Evolutionary conservation across 257 asterid genomes (phyloP), one percentile per base, ranked within the genome.

Genomic region (Rauvolfia tetraphylla): DNA sequence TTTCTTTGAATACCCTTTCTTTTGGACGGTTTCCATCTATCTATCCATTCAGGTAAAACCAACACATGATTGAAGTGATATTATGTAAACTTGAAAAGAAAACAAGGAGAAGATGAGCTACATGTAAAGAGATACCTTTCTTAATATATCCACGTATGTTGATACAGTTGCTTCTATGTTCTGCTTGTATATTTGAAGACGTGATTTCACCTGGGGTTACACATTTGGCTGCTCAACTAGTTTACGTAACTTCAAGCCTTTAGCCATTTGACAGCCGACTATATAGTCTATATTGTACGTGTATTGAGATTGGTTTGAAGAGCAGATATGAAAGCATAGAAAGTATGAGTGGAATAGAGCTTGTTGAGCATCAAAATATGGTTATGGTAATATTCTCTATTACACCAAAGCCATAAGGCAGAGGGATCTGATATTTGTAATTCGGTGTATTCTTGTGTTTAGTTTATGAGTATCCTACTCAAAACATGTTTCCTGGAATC

Each of bases 11-110:
- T 54, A 94, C 84, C 59, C 71, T 83, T 68, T 88, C 97, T 85
- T 90, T 92, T 31, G 89, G 79, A 69, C 88, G 89, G 82, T 88
- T 92, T 82, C 98, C 97, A 84, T 94, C 90, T 78, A 94, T 81
- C 98, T 94, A 88, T 79, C 65, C 15, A 80, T 62, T 69, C 74
- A 72, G 38, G 51, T 62, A 63, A 46, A 75, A 71, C 68, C 78
- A 76, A n/a, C 10, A 12, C 58, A 79, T 56, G 29, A 22, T n/a
- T 46, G 44, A 74, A 54, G 68, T 20, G 73, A 22, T 46, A 13
- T 78, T 34, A 12, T 36, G 14, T 17, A 18, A 56, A n/a, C 34
- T 39, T 57, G 78, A 44, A 36, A 71, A 76, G 39, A 78, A 71
- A 73, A 75, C 54, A 41, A 46, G 57, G 53, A 71, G 65, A 67